Percentiles rank a stretch among this genome's conserved stretches.
Evolutionary conservation across 2,329 filamentous ascomycete species (phyloP).

Genomic region (Dothidotthia symphoricarpi): DNA sequence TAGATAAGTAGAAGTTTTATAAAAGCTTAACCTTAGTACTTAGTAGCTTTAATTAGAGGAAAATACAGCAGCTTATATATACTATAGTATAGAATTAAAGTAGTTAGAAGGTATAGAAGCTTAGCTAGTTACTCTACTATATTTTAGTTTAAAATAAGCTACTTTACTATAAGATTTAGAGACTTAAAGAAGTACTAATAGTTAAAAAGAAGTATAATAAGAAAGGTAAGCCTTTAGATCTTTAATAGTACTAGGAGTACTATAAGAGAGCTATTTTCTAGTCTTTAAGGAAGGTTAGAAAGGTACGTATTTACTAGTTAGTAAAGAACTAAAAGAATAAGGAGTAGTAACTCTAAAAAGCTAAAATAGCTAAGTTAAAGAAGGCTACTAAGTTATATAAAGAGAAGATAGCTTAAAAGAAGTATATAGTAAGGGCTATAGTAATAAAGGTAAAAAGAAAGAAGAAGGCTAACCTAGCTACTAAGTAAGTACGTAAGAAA

Average conservation of each 20-base stretch:
- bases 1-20: background rate
- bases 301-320: background rate
- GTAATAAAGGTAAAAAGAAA: too few species aligned
- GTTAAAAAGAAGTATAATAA: conserved; percentile 13
- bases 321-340: too few species aligned
- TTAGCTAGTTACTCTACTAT: conserved; percentile 3
- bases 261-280: background rate
- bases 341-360: background rate
- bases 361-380: conserved; percentile 1
- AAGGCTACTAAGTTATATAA: background rate
- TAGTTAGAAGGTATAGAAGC: conserved; percentile 1
- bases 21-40: background rate
- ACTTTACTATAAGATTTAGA: conserved; percentile 4
- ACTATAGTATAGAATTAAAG: background rate
- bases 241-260: background rate
- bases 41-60: conserved; percentile 6
- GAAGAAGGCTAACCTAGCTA: too few species aligned
- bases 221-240: conserved; percentile 27
- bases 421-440: too few species aligned
- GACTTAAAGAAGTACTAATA: conserved; percentile 1
- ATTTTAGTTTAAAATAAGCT: conserved; percentile 5
- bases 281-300: background rate
- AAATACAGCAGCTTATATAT: conserved; percentile 5
- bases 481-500: too few species aligned
- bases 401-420: too few species aligned